Evolutionary conservation across 805 yeast species (phyloP), one percentile per base, ranked within the genome.

Genomic region (Metschnikowia matae): DNA sequence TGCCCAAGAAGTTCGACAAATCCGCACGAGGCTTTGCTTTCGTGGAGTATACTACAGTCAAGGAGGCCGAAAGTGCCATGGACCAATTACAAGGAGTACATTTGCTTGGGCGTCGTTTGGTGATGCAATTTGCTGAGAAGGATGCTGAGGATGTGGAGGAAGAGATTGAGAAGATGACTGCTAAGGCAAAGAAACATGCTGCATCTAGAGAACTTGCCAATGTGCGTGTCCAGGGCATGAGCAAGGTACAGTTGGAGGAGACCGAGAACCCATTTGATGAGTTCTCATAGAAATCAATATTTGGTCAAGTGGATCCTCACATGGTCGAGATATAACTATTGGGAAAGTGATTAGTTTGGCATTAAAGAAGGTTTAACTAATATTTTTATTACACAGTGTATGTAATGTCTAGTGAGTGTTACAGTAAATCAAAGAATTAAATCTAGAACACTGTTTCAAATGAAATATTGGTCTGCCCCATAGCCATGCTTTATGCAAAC

Each of bases 11-110:
- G 67, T 91, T 92, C 73, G 96, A 94, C 77, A 87, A 86, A 64
- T 80, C 89, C 35, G 96, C 97, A 11, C 83, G 99, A 66, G 99
- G 99, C 65, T 94, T 94, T 75, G 99, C 98, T 0, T 94, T 94
- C 67, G 96, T 95, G 42, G 99, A 94, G 70, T 94, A 87, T 64
- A 74, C 87, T 10, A 73, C 94, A 38, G 78, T 88, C 20, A 69
- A 89, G 66, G 99, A 94, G 68, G 97, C 99, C 1, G 96, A 87
- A 65, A 82, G 77, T 63, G 99, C 98, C 13, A 87, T 94, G 92
- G 84, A 85, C 60, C 92, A 91, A 65, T 79, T 94, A 56, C 87
- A 85, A 65, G 99, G 99, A 53, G 97, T 95, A 2, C 99, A 94
- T 78, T 85, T 94, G 71, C 78, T 94, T 46, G 99, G 99, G 33